Evolutionary conservation across 1,284 basidiomycete species (phyloP), one percentile per base, ranked within the genome.

Genomic region (Trichosporon asahii): DNA sequence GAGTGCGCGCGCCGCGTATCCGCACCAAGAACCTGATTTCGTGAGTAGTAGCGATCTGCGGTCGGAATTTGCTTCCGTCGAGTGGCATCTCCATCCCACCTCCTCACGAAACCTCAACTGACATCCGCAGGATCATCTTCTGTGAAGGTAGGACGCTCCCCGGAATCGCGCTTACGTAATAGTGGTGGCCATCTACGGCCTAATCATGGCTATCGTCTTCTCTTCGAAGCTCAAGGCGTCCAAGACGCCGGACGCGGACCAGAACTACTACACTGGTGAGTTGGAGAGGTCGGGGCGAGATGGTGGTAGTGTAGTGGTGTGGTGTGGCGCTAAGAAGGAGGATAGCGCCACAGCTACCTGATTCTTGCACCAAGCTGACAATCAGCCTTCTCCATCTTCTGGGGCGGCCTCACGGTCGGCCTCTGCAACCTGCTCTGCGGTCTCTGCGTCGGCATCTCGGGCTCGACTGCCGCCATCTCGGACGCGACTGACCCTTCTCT

Each of bases 21-120:
- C 89, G 91, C 66, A 98, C 96, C 44, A 99, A 99, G 88, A 99
- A 99, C 83, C 84, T 99, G 82, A 98, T 98, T 78, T 95, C 93
- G 95, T 94, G 70, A 70, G 88, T 82, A 37, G 35, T 6, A 31
- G 63, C 25, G 31, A 18, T 44, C 25, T 18, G 11, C 37, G 33
- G 37, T 8, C 4, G n/a, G 33, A 18, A 9, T 64, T 40, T 40
- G 35, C 21, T 23, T 25, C 35, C 61, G 37, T 64, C 53, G 15
- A 18, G 29, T 57, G 53, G 53, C 53, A 29, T 12, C 57, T 61
- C 31, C 66, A 23, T 60, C 37, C n/a, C 55, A 31, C 23, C 25
- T 37, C 12, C 21, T 46, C 12, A 37, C 35, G 66, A 27, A 60
- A 61, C 29, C 18, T 49, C 25, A 64, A 27, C 49, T 66, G 66